Conservation (phyloP, 2,329 filamentous ascomycete genomes). For the Diaporthe sp. region DNA sequence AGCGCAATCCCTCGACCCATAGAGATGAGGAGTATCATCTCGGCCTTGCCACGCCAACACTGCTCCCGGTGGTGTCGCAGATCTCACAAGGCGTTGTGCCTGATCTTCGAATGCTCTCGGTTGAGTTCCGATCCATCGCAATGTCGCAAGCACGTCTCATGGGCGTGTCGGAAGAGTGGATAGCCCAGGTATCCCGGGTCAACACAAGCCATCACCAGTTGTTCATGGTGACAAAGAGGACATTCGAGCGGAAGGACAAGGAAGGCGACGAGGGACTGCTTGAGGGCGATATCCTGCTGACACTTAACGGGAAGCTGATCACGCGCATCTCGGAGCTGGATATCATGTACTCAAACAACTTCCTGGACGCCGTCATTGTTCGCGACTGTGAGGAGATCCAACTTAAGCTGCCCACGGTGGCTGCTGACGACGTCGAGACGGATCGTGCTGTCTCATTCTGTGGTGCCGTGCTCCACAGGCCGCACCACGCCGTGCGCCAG, state of each 20-base stretch:
- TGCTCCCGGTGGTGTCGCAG: slow-evolving; percentile 89
- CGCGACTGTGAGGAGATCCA: slow-evolving; percentile 85
- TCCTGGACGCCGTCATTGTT: slow-evolving; percentile 87
- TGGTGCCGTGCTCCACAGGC: slow-evolving; percentile 91
- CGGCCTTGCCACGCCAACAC: slow-evolving; percentile 87
- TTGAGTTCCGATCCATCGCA: slow-evolving; percentile 94
- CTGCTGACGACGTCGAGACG: slow-evolving; percentile 92
- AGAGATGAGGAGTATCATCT: slow-evolving; percentile 88
- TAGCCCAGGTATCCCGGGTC: slow-evolving; percentile 82
- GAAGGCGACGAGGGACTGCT: slow-evolving; percentile 72
- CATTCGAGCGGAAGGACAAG: slow-evolving; percentile 62
- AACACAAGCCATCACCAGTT: slow-evolving; percentile 95
- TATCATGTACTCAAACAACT: slow-evolving; percentile 92
- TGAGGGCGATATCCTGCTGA: slow-evolving; percentile 94
- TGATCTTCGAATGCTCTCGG: slow-evolving; percentile 89
- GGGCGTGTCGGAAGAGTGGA: slow-evolving; percentile 97
- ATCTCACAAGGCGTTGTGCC: slow-evolving; percentile 86
- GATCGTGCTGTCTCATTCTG: slow-evolving; percentile 94
- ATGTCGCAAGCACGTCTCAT: slow-evolving; percentile 98
- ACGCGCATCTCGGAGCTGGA: slow-evolving; percentile 94
- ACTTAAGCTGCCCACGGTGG: slow-evolving; percentile 85
- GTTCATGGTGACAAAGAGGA: slow-evolving; percentile 97
- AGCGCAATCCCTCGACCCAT: slow-evolving; percentile 56
- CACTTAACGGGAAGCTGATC: slow-evolving; percentile 91
- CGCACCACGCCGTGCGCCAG: slow-evolving; percentile 95